Conservation (phyloP, 495 filamentous ascomycete species). For the Penicillium chermesinum region DNA sequence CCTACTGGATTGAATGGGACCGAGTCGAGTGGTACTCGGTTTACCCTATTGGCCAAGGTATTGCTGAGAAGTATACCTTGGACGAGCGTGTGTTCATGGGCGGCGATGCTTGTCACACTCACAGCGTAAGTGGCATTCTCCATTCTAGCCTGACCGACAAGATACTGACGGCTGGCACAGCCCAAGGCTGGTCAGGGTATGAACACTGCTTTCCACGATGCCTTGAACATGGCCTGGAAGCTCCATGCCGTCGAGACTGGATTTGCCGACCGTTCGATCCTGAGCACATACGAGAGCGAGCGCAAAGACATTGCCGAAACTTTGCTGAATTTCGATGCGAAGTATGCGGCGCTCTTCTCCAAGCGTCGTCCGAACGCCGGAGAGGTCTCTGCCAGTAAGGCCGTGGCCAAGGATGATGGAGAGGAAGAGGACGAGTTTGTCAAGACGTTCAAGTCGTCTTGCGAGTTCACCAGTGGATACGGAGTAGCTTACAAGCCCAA, state of each 20-base stretch:
- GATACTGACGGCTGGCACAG: neutral
- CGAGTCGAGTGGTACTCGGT: constrained; percentile 57
- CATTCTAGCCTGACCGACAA: neutral
- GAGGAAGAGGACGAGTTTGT: constrained; percentile 56
- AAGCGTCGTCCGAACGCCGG: constrained; percentile 52
- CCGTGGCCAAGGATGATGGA: constrained; percentile 23
- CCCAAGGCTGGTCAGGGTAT: constrained; percentile 60
- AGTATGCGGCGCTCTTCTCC: constrained; percentile 61
- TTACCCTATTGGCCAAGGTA: constrained; percentile 59
- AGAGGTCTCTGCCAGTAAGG: constrained; percentile 47
- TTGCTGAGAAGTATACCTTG: constrained; percentile 55
- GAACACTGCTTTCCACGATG: constrained; percentile 51
- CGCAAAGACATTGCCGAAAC: constrained; percentile 64
- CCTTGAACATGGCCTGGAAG: constrained; percentile 78
- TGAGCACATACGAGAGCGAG: constrained; percentile 68
- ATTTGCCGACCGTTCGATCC: constrained; percentile 51
- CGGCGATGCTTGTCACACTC: constrained; percentile 61
- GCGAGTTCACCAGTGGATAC: constrained; percentile 63
- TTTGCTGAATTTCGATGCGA: constrained; percentile 67
- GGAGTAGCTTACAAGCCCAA: constrained; percentile 59
- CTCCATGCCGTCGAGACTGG: constrained; percentile 62
- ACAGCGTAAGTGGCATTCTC: constrained; percentile 37
- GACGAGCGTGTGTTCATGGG: constrained; percentile 56
- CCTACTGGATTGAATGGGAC: constrained; percentile 53
- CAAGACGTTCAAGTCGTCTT: constrained; percentile 59